phyloP scores from a whole-genome alignment of 1,284 basidiomycete species.

The Naganishia cerealis region DNA sequence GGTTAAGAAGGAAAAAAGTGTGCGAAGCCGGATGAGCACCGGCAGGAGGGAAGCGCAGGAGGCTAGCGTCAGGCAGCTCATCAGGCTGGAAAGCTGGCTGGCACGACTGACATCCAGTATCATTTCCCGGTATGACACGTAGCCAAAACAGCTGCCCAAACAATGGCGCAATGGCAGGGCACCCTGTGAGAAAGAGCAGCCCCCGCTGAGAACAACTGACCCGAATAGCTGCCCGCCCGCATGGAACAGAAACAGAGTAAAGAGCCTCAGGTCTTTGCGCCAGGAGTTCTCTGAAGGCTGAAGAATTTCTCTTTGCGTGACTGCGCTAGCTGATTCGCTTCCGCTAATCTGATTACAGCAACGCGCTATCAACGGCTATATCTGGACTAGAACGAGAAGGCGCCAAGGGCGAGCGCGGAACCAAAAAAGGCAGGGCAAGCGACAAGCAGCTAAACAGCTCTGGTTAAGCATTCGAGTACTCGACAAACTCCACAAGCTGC shows the following conservation, averaged over 20 bases:
- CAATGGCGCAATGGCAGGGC: too few relatives aligned
- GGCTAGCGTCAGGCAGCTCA: too few relatives aligned
- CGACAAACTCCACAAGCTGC: too few relatives aligned
- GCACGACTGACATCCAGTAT: slow-evolving; percentile 1
- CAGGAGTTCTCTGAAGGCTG: neutral
- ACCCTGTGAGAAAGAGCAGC: neutral
- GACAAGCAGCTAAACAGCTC: too few relatives aligned
- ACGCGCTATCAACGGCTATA: neutral
- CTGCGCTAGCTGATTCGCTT: slow-evolving; percentile 7
- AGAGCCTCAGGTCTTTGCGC: too few relatives aligned
- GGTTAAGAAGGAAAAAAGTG: slow-evolving; percentile 4
- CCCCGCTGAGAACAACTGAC: neutral
- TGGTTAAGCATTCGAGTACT: too few relatives aligned
- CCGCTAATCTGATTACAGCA: slow-evolving; percentile 24
- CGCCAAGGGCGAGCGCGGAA: neutral
- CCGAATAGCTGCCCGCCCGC: too few relatives aligned
- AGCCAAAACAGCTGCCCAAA: neutral
- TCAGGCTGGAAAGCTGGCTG: too few relatives aligned
- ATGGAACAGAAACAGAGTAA: too few relatives aligned
- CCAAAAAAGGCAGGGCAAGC: neutral
- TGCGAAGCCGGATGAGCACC: too few relatives aligned
- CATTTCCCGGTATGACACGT: neutral
- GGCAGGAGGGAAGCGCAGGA: neutral
- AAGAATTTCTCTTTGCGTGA: slow-evolving; percentile 1
- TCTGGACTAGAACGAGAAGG: neutral